These are phyloP conservation scores for Thraustochytrium sp. DNA, from an alignment of 352 stramenopile genomes.

Conservation along the genomic window DNA sequence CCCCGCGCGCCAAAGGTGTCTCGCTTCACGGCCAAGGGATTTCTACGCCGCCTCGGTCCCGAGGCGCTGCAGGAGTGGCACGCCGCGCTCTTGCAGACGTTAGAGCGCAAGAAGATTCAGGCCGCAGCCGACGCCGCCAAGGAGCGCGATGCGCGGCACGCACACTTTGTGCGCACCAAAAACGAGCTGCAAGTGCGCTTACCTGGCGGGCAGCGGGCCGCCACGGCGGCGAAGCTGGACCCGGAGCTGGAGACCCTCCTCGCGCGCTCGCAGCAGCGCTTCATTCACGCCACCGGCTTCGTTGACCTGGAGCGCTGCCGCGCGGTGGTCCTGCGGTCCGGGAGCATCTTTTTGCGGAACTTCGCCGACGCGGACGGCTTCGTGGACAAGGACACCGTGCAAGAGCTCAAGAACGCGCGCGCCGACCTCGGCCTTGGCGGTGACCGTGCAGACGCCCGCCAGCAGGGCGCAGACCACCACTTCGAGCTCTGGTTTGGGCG, in stretches of 20 bases:
- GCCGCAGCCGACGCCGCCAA: background rate
- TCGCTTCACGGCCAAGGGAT: background rate
- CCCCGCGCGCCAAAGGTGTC: too few species aligned
- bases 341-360: background rate
- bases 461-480: conserved; percentile 28
- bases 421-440: background rate
- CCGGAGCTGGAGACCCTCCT: background rate
- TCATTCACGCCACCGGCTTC: background rate
- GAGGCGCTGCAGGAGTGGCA: background rate
- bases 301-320: background rate
- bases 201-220: background rate
- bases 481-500: conserved; percentile 12
- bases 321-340: background rate
- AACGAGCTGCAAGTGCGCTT: background rate
- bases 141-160: background rate
- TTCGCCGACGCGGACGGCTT: background rate
- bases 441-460: background rate
- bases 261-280: background rate
- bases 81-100: too few species aligned
- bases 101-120: background rate
- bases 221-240: background rate
- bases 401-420: background rate
- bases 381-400: background rate
- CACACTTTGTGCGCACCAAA: background rate
- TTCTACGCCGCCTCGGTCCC: background rate